A percentile compares a stretch with the other conserved stretches of the same genome.
phyloP scores from a whole-genome alignment of 139 green algal species.

The Chlorella vulgaris region DNA sequence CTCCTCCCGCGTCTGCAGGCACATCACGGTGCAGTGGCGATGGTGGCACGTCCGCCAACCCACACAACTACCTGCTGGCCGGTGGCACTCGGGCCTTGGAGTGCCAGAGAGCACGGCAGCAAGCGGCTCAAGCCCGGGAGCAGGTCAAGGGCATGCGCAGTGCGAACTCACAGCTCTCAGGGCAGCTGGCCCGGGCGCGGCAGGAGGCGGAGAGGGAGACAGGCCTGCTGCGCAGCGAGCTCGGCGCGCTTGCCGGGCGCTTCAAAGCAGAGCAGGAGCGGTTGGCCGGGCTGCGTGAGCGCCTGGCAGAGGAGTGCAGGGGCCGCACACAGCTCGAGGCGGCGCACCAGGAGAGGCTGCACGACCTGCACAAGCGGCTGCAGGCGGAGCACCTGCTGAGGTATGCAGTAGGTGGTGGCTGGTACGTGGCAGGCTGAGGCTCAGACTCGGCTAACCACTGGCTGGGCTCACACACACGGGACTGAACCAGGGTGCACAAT shows the following conservation, averaged over 20 bases:
- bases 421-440: neutral
- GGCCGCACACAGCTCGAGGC: constrained; percentile 28
- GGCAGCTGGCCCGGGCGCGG: neutral
- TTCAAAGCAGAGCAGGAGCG: constrained; percentile 42
- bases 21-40: neutral
- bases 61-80: constrained; percentile 21
- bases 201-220: constrained; percentile 19
- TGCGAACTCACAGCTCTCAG: neutral
- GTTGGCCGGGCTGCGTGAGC: constrained; percentile 38
- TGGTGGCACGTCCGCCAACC: neutral
- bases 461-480: too few relatives aligned
- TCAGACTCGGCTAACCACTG: neutral
- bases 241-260: neutral
- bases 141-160: neutral
- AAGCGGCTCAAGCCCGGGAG: neutral
- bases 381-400: constrained; percentile 36
- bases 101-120: neutral
- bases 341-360: constrained; percentile 31
- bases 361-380: constrained; percentile 40
- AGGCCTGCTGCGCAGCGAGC: neutral
- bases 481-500: too few relatives aligned
- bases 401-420: neutral
- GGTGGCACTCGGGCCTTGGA: constrained; percentile 21
- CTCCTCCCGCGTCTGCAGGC: neutral
- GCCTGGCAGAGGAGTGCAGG: constrained; percentile 30